These are phyloP conservation scores for Salix udensis DNA, from an alignment of 345 rosid genomes.

Conservation along the genomic window DNA sequence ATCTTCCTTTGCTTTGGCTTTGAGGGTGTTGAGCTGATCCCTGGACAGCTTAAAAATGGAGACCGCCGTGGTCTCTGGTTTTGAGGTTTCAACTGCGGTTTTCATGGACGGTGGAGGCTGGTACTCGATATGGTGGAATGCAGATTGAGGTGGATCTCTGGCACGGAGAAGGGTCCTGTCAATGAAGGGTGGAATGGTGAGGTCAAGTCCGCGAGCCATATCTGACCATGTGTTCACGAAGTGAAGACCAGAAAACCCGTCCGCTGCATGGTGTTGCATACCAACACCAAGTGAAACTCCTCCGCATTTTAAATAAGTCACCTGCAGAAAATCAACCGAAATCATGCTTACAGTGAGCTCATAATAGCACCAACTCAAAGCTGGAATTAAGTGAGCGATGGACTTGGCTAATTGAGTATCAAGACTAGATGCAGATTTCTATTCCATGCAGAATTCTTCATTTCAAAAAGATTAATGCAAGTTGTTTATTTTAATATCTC, in stretches of 20 bases:
- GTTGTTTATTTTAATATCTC: not conserved
- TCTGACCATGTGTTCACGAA: constrained; percentile 93
- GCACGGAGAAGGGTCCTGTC: constrained; percentile 80
- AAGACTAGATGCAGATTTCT: not conserved
- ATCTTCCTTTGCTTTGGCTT: constrained; percentile 71
- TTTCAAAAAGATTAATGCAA: not conserved
- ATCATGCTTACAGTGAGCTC: not conserved
- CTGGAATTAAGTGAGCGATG: not conserved
- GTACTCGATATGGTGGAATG: constrained; percentile 71
- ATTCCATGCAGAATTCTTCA: not conserved
- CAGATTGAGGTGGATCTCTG: constrained; percentile 79
- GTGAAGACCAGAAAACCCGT: constrained; percentile 94
- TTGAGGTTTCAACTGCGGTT: not conserved
- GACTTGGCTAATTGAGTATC: not conserved
- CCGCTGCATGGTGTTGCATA: constrained; percentile 93
- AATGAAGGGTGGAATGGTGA: constrained; percentile 67
- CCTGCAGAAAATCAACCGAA: constrained; percentile 32
- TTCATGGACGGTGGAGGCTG: constrained; percentile 77
- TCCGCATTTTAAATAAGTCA: constrained; percentile 86
- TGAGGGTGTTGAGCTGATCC: constrained; percentile 65
- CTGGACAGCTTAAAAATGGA: constrained; percentile 67
- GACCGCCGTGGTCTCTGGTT: constrained; percentile 44
- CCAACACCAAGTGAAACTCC: constrained; percentile 97
- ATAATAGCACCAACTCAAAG: not conserved
- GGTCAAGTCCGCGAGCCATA: constrained; percentile 83